Conservation (phyloP, 2,329 filamentous ascomycete genomes). For the Scortechinia acanthostroma region DNA sequence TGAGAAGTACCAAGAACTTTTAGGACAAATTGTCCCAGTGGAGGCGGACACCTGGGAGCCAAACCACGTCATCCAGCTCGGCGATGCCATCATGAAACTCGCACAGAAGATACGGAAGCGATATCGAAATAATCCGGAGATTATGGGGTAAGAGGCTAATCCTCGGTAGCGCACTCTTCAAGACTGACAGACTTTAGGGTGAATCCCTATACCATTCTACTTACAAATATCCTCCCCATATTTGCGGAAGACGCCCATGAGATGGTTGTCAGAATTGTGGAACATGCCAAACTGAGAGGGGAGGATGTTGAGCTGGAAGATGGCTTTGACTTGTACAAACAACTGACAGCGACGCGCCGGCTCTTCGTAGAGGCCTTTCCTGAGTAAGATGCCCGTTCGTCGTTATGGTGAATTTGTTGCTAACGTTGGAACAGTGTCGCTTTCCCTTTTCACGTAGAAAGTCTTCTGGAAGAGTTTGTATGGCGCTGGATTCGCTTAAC, state of each 20-base stretch:
- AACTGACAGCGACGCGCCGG: conserved; percentile 58
- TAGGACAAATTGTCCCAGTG: conserved; percentile 57
- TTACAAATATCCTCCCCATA: conserved; percentile 58
- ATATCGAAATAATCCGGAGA: conserved; percentile 62
- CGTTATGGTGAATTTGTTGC: not conserved
- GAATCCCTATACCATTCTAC: conserved; percentile 37
- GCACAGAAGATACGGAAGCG: conserved; percentile 66
- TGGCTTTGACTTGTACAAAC: conserved; percentile 67
- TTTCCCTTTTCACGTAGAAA: conserved; percentile 65
- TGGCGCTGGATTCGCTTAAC: conserved; percentile 67
- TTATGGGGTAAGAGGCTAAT: conserved; percentile 43
- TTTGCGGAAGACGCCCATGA: conserved; percentile 65
- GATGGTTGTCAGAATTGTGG: conserved; percentile 57
- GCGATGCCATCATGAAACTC: conserved; percentile 60
- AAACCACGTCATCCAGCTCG: conserved; percentile 64
- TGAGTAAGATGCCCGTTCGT: conserved; percentile 11
- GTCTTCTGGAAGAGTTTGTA: conserved; percentile 62
- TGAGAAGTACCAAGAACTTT: conserved; percentile 54
- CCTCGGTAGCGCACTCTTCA: not conserved
- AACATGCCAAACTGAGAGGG: conserved; percentile 46
- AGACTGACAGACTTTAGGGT: conserved; percentile 3
- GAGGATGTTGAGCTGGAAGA: conserved; percentile 63
- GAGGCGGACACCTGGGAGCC: conserved; percentile 62
- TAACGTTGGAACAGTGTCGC: conserved; percentile 19
- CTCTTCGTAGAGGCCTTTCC: conserved; percentile 56